These are phyloP conservation scores for Botrytis fabae DNA, from an alignment of 2,329 filamentous ascomycete species.

Conservation along the genomic window DNA sequence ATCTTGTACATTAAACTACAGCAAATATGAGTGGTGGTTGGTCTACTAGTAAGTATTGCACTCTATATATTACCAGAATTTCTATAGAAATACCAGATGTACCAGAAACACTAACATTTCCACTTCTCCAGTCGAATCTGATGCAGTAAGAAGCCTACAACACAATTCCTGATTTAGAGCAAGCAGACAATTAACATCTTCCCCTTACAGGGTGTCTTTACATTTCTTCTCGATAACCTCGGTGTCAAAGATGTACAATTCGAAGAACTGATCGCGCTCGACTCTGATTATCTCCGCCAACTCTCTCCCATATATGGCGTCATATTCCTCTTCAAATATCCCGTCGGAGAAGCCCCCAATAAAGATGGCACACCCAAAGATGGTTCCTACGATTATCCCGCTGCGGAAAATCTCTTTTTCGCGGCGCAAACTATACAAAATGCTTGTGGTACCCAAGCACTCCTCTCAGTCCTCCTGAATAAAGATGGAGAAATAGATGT, in stretches of 20 bases:
- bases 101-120: constrained; percentile 27
- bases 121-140: constrained; percentile 70
- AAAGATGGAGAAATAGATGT: constrained; percentile 65
- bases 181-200: constrained; percentile 27
- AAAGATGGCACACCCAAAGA: constrained; percentile 64
- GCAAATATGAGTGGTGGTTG: constrained; percentile 74
- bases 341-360: constrained; percentile 66
- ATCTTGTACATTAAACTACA: constrained; percentile 7
- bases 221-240: constrained; percentile 87
- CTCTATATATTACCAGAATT: constrained; percentile 16
- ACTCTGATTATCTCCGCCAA: constrained; percentile 69
- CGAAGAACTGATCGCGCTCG: constrained; percentile 90
- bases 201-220: constrained; percentile 77
- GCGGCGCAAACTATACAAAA: constrained; percentile 98
- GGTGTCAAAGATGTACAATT: constrained; percentile 94
- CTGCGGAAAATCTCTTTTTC: constrained; percentile 82
- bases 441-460: constrained; percentile 93
- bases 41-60: constrained; percentile 72
- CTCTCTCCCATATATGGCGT: constrained; percentile 86
- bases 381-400: constrained; percentile 75
- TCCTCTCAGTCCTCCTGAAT: constrained; percentile 90
- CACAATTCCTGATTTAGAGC: neutral
- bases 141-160: constrained; percentile 66
- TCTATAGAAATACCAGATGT: constrained; percentile 28
- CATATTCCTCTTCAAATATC: constrained; percentile 99